Base-by-base conservation (phyloP, 495 filamentous ascomycete genomes). In the Elaphomyces granulatus region DNA sequence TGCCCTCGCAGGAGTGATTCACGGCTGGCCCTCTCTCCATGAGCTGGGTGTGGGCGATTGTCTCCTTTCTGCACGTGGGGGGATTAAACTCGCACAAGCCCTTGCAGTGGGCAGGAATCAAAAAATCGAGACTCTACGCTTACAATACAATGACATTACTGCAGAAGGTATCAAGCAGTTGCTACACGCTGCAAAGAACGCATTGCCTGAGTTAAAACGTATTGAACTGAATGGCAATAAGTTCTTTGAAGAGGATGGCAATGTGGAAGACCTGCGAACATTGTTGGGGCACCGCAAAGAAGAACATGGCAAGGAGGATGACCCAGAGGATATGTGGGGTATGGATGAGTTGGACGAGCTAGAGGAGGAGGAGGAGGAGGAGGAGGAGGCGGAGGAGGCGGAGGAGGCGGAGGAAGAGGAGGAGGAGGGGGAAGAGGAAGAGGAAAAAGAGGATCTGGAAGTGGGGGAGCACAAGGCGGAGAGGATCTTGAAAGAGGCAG, bases 191-290 rank as follows among this genome's bases (percentile, higher is more conserved):
- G 69, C 74, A 10, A 72, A 76, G 54, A 64, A 67, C 12, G 59
- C 57, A 0, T 65, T 95, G n/a, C 82, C 80, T 0, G 66, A 67
- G 17, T 61, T 94, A 44, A 76, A 76, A 58, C 78, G 84, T 46
- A 74, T 94, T 43, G 90, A 98, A 56, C 64, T 98, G 44, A 96
- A 98, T 56, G 90, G 90, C 30, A 98, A 98, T 66, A 87, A 82
- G 50, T 94, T 98, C 48, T 66, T 68, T 6, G 87, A 94, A 55
- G 87, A 92, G 1, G 88, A 95, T 46, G 57, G 69, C 20, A 67
- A 69, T 33, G 70, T 78, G 12, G 59, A 59, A 34, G 64, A 61
- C 7, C 51, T 80, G 33, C 58, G 65, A 20, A 63, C 67, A 37
- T 47, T 70, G 10, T 45, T 80, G 18, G 62, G 67, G 26, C 61